phyloP scores from a whole-genome alignment of 306 rosid species.

The Elaeagnus macrophylla region DNA sequence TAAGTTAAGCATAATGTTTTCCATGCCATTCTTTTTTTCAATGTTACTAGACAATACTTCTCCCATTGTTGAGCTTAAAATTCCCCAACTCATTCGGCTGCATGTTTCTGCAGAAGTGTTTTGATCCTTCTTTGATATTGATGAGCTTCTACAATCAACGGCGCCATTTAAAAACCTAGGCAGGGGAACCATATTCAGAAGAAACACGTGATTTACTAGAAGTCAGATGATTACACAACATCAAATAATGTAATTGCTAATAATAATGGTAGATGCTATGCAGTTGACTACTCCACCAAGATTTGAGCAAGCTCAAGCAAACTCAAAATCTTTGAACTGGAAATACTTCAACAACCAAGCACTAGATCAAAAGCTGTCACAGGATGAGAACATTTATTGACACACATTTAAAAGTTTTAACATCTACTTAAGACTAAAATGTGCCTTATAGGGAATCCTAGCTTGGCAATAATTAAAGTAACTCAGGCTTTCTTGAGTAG shows the following conservation, averaged over 20 bases:
- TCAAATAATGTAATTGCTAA: background rate
- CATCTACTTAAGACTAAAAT: background rate
- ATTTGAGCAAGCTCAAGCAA: background rate
- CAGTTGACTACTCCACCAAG: background rate
- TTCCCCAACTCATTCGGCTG: conserved; percentile 23
- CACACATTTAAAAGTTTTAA: background rate
- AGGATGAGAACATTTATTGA: background rate
- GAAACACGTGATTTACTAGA: background rate
- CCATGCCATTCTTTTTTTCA: conserved; percentile 36
- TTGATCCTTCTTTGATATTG: conserved; percentile 25
- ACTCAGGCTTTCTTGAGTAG: background rate
- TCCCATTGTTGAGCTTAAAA: conserved; percentile 31
- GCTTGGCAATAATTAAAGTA: background rate
- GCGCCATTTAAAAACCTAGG: conserved; percentile 78
- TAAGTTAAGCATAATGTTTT: conserved; percentile 31
- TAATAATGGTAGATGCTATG: background rate
- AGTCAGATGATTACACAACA: background rate
- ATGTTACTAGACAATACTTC: conserved; percentile 26
- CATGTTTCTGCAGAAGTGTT: conserved; percentile 30
- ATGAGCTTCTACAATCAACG: conserved; percentile 41
- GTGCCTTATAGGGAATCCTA: background rate
- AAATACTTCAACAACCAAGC: background rate
- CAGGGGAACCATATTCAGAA: conserved; percentile 13
- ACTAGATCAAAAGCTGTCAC: background rate
- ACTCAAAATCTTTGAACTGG: background rate